Evolutionary conservation across 176 grass and related monocot genomes (phyloP), one percentile per base, ranked within the genome.

Genomic region (Triticum timopheevii): DNA sequence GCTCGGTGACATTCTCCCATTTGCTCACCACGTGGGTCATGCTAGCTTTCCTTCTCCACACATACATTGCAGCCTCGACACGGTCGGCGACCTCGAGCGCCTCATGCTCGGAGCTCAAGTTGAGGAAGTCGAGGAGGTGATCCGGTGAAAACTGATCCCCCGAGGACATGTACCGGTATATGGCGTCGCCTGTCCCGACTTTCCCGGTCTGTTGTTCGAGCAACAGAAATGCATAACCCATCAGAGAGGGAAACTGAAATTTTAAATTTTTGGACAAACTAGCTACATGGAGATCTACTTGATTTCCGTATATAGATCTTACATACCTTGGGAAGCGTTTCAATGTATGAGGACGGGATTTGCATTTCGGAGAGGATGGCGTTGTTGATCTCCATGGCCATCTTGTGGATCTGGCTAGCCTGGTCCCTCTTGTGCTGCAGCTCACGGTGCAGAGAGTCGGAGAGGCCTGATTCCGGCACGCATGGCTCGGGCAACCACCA

Each of bases 371-470:
- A 83, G 54, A 99, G 91, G 65, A 99, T 93, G 63, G 85, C 64
- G 2, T 84, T 94, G 80, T 99, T 99, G 83, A 99, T 99, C 39
- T 95, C 94, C 97, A 99, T 99, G 86, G 94, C 94, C 69, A 95
- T 95, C 88, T 96, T 99, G 86, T 99, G 97, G 71, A 99, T 99
- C 90, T 99, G 97, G 77, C 95, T 96, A n/a, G 94, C 94, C 13
- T 93, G 90, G 42, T 95, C 94, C 15, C 94, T 85, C 67, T 91
- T 98, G 47, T 98, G 92, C 76, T 98, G 97, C 83, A 98, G 87
- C 5, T 96, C 94, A 61, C 86, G 93, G 49, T 77, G 88, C 36
- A 88, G 74, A 13, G 62, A 58, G 22, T 96, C 93, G 2, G 92
- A 87, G 24, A 97, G 88, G 47, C 96, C 96, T 7, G 83, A 80